Percentiles rank a stretch among this genome's conserved stretches.
Conservation (phyloP, 495 filamentous ascomycete genomes). For the Podospora pseudoanserina region DNA sequence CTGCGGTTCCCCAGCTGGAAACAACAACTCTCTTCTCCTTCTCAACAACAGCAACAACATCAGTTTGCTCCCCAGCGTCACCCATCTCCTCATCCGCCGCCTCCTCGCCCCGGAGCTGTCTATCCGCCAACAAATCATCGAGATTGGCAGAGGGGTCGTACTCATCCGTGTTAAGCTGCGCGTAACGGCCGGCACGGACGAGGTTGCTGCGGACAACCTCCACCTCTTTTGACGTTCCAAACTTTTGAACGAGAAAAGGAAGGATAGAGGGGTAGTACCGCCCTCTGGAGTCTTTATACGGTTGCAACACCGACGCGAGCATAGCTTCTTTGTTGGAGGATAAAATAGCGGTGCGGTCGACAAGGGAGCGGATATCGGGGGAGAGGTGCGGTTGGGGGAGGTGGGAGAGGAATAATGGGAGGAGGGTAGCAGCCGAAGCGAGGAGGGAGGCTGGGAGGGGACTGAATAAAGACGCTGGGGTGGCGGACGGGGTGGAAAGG, state of each 20-base stretch:
- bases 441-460: constrained; percentile 20
- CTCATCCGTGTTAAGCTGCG: constrained; percentile 41
- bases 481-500: constrained; percentile 28
- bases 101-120: not conserved
- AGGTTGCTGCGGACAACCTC: constrained; percentile 63
- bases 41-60: constrained; percentile 22
- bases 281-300: constrained; percentile 56
- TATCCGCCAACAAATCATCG: constrained; percentile 9
- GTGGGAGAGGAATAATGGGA: constrained; percentile 57
- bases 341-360: constrained; percentile 77
- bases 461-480: constrained; percentile 47
- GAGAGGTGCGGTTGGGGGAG: constrained; percentile 60
- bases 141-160: constrained; percentile 17
- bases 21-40: constrained; percentile 3
- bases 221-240: constrained; percentile 57
- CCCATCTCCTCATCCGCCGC: constrained; percentile 26
- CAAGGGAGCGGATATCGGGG: constrained; percentile 59
- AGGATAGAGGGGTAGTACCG: constrained; percentile 65
- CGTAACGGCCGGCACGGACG: constrained; percentile 27
- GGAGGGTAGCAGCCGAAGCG: constrained; percentile 54
- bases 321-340: constrained; percentile 62
- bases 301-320: constrained; percentile 75
- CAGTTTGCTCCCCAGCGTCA: constrained; percentile 23
- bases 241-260: constrained; percentile 65
- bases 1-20: not conserved